These are phyloP conservation scores for Aspergillus bertholletiae DNA, from an alignment of 495 filamentous ascomycete species.

Conservation along the genomic window DNA sequence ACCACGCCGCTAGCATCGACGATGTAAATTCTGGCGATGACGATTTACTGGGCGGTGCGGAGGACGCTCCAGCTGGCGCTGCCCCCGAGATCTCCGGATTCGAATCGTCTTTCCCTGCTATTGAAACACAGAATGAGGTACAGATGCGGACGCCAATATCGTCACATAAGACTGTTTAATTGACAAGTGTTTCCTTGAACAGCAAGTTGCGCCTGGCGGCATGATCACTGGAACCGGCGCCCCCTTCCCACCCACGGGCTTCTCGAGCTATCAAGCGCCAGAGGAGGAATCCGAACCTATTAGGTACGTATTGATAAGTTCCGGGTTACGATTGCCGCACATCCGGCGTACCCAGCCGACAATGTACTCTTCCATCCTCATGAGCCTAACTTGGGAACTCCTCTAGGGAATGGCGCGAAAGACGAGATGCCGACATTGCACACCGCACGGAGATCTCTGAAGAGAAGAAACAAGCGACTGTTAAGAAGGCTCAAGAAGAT, in stretches of 20 bases:
- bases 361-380: too few species aligned
- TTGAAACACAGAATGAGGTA: slow-evolving; percentile 80
- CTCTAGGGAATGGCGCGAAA: slow-evolving; percentile 79
- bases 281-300: slow-evolving; percentile 88
- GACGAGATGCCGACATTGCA: slow-evolving; percentile 70
- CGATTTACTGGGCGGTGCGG: slow-evolving; percentile 71
- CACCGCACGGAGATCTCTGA: slow-evolving; percentile 75
- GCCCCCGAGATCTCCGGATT: slow-evolving; percentile 64
- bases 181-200: slow-evolving; percentile 22
- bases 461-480: slow-evolving; percentile 72
- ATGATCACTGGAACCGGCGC: slow-evolving; percentile 81
- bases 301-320: slow-evolving; percentile 43
- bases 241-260: slow-evolving; percentile 61
- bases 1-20: slow-evolving; percentile 53
- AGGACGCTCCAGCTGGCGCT: slow-evolving; percentile 27
- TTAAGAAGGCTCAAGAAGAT: slow-evolving; percentile 79
- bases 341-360: too few species aligned
- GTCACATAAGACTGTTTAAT: not conserved
- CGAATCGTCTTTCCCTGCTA: slow-evolving; percentile 81
- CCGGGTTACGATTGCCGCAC: too few species aligned
- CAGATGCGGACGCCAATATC: slow-evolving; percentile 13
- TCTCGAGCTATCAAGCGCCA: slow-evolving; percentile 41
- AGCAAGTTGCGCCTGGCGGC: slow-evolving; percentile 83
- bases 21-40: slow-evolving; percentile 58
- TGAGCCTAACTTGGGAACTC: not conserved